Evolutionary conservation across 805 yeast genomes (phyloP).

Genomic region (Saccharomycopsis lassenensis): DNA sequence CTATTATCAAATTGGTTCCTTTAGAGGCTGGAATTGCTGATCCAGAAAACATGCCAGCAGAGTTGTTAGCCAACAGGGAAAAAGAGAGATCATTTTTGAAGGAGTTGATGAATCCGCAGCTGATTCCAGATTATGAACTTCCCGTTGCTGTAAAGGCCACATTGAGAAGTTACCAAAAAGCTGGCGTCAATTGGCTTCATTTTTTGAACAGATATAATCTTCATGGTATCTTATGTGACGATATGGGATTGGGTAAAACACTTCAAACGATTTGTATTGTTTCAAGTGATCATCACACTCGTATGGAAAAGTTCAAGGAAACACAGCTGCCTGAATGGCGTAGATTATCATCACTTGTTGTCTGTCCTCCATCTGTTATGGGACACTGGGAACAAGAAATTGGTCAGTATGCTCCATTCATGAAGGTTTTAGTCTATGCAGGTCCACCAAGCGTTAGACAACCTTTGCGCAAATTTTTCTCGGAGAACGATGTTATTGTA

Average conservation of each 20-base stretch:
- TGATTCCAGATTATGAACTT: conserved; percentile 74
- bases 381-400: conserved; percentile 99
- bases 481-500: conserved; percentile 68
- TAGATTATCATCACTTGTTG: conserved; percentile 70
- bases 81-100: conserved; percentile 87
- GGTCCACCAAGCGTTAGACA: conserved; percentile 79
- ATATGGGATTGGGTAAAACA: conserved; percentile 98
- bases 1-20: conserved; percentile 90
- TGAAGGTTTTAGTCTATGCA: conserved; percentile 76
- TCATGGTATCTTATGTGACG: conserved; percentile 97
- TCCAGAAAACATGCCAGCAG: conserved; percentile 82
- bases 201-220: conserved; percentile 88
- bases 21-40: conserved; percentile 96
- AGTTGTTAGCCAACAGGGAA: conserved; percentile 78
- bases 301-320: conserved; percentile 54
- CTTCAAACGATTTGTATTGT: conserved; percentile 94
- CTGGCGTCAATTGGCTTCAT: conserved; percentile 97
- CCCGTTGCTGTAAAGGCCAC: conserved; percentile 93
- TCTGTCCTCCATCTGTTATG: conserved; percentile 95
- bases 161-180: conserved; percentile 90
- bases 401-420: conserved; percentile 77
- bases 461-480: conserved; percentile 40
- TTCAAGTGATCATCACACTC: conserved; percentile 85
- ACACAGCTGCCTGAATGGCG: conserved; percentile 58
- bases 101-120: conserved; percentile 96